Evolutionary conservation across 495 filamentous ascomycete species (phyloP), one percentile per base, ranked within the genome.

Genomic region (Penicillium taxi): DNA sequence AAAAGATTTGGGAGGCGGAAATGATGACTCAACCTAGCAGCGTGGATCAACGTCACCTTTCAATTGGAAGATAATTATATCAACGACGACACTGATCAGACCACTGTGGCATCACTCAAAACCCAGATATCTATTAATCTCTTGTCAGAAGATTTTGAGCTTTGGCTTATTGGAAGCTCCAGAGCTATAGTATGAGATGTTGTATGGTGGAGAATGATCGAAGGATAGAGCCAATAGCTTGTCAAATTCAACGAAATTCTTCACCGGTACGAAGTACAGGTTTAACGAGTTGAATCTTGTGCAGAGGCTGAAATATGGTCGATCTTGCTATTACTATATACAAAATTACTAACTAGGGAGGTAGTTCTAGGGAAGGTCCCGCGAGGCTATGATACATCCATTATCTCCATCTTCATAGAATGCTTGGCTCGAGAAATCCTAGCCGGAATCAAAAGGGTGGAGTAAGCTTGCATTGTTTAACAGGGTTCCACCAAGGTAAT

Each of bases 391-490:
- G 31, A 36, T 45, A 25, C 25, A 44, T 38, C 26, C 19, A 34
- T 16, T 13, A 27, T 31, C 35, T 43, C 41, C 42, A 52, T 55
- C 42, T 52, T n/a, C 27, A 46, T 29, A 52, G 52, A 55, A 55
- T 55, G 52, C 52, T 49, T 52, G 48, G 48, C 51, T 41, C 29
- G 11, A 31, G 26, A 36, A 25, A 35, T 24, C 36, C 15, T 23
- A 27, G 34, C 17, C 39, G 27, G 22, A 45, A 41, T 39, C 24
- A 42, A 37, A 28, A 54, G 16, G 34, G 37, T 38, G 46, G 41
- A 44, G 32, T 26, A 39, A 20, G 39, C 39, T 31, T 23, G n/a
- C 39, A 23, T 19, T 27, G 37, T 29, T 38, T 9, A 32, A 21
- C 18, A n/a, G 18, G 30, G 17, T 32, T 12, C 30, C 30, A 32